Evolutionary conservation across 2,329 filamentous ascomycete genomes (phyloP), one percentile per base, ranked within the genome.

Genomic region (Raffaelea ambrosiae): DNA sequence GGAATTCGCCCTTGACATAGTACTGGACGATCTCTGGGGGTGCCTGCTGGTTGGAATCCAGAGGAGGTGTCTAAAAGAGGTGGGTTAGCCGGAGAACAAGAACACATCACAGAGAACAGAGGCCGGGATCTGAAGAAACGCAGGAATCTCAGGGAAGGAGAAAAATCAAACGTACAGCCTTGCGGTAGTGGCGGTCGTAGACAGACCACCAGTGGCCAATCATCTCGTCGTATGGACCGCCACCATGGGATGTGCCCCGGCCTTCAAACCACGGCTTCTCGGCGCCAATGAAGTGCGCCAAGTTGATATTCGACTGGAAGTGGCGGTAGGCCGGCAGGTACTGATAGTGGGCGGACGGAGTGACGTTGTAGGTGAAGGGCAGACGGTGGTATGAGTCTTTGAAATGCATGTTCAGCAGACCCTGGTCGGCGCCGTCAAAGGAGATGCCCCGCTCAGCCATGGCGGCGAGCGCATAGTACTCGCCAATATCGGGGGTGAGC

Each of bases 401-500:
- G 68, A 93, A 98, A 67, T 97, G 86, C 76, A 94, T 90, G 65
- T 98, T 98, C 57, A 98, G 70, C 45, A 98, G 72, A 48, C 93
- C 93, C 67, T 98, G 93, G 63, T 98, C 93, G 35, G 93, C 93
- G 43, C 93, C 93, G 63, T 98, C 93, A 61, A 98, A 98, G 54
- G 90, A 96, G 62, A 91, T 86, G 22, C 90, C 90, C 48, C 83
- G 76, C 57, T 89, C 79, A 22, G 93, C 89, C 74, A 96, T 81
- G 53, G 86, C 87, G 54, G 82, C 73, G 61, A 98, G 74, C 39
- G 88, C 86, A 67, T 88, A 84, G 66, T 90, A 97, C 56, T 95
- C 90, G 49, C 84, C 85, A 76, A 90, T 73, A 66, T 91, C 85
- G 31, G 93, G 93, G 16, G 76, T 84, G 51, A 98, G 67, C 33